phyloP scores from a whole-genome alignment of 257 asterid species.

The Lycium barbarum region DNA sequence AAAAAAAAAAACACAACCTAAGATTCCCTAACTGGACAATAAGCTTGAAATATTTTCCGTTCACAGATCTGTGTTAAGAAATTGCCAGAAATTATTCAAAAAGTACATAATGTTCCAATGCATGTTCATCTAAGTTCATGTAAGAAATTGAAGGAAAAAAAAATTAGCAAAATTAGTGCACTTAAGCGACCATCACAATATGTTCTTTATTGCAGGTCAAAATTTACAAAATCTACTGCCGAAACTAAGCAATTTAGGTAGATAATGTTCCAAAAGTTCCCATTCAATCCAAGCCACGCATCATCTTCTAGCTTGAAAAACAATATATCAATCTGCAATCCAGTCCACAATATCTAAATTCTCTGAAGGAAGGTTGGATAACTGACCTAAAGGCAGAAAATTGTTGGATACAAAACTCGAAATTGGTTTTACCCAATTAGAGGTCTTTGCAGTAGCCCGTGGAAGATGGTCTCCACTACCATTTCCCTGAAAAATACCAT shows the following conservation, averaged over 20 bases:
- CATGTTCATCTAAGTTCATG: not conserved
- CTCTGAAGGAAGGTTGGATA: not conserved
- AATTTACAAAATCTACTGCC: not conserved
- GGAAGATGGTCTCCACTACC: conserved; percentile 46
- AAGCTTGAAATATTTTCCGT: not conserved
- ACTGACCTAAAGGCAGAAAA: conserved; percentile 80
- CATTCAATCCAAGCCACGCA: not conserved
- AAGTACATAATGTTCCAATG: not conserved
- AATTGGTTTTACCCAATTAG: conserved; percentile 54
- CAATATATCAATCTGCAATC: not conserved
- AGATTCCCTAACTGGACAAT: not conserved
- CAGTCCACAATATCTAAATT: not conserved
- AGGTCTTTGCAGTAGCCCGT: conserved; percentile 30
- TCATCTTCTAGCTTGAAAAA: conserved; percentile 17
- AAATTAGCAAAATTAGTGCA: not conserved
- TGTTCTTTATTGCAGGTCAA: conserved; percentile 8
- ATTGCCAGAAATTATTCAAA: not conserved
- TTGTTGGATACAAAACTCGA: conserved; percentile 62
- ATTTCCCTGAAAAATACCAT: conserved; percentile 57
- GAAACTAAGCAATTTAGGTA: not conserved
- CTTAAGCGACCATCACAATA: conserved; percentile 4
- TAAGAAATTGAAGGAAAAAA: conserved; percentile 4
- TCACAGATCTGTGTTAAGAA: not conserved
- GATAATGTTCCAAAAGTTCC: conserved; percentile 4
- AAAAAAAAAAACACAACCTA: not conserved